Conservation (phyloP, 148 eudicot genomes). For the Salicornia ramosissima region DNA sequence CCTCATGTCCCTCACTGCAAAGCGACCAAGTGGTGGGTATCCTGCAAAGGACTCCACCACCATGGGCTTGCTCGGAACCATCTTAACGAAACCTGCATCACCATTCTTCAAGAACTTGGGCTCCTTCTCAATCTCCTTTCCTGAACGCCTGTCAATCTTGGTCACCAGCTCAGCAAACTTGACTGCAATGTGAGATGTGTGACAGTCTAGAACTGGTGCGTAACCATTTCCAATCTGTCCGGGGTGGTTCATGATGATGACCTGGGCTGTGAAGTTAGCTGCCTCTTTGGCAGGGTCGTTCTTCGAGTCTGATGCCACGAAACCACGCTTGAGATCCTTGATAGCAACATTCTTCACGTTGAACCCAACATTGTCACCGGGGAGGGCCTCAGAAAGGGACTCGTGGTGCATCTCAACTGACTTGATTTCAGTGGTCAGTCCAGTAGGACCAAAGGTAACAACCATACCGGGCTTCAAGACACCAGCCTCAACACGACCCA, state of each 20-base stretch:
- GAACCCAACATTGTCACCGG: too few species aligned
- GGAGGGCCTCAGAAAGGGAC: too few species aligned
- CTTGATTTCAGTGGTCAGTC: too few species aligned
- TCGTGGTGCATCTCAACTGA: too few species aligned
- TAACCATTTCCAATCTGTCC: slow-evolving; percentile 37
- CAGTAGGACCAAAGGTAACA: too few species aligned
- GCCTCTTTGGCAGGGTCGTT: too few species aligned
- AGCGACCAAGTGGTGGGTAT: slow-evolving; percentile 37
- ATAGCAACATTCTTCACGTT: slow-evolving; percentile 35
- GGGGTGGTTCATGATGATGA: slow-evolving; percentile 42
- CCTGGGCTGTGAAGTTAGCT: slow-evolving; percentile 34
- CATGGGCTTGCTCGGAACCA: slow-evolving; percentile 41
- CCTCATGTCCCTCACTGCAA: slow-evolving; percentile 40
- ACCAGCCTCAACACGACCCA: too few species aligned
- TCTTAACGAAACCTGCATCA: slow-evolving; percentile 35
- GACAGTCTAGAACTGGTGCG: slow-evolving; percentile 35
- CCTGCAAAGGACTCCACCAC: slow-evolving; percentile 34
- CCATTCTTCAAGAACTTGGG: too few species aligned
- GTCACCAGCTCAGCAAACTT: too few species aligned
- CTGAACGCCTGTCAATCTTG: too few species aligned
- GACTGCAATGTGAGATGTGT: slow-evolving; percentile 42
- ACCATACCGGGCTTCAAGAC: too few species aligned
- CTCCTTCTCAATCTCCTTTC: too few species aligned
- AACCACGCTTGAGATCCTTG: slow-evolving; percentile 42
- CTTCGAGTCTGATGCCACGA: slow-evolving; percentile 37